Conservation (phyloP, 345 rosid genomes). For the Lepidium africanum region DNA sequence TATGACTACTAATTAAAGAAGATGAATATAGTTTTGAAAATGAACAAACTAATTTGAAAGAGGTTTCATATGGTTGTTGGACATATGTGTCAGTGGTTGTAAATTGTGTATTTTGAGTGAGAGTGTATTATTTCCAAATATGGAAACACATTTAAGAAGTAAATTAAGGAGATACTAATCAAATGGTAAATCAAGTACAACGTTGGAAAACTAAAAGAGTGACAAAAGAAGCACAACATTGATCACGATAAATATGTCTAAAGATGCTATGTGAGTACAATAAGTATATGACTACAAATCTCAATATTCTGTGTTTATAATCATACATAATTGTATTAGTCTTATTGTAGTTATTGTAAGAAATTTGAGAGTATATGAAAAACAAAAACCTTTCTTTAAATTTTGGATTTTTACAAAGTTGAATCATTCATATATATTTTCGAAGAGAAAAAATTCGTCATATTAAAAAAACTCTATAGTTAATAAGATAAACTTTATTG, state of each 20-base stretch:
- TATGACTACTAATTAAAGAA: too few relatives aligned
- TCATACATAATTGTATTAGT: neutral
- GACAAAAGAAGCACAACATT: too few relatives aligned
- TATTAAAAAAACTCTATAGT: neutral
- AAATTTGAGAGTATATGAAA: too few relatives aligned
- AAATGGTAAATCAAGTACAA: neutral
- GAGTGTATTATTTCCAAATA: too few relatives aligned
- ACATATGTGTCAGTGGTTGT: neutral
- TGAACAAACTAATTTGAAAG: neutral
- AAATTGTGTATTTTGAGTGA: neutral
- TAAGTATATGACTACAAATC: too few relatives aligned
- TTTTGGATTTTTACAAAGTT: neutral
- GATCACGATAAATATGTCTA: neutral
- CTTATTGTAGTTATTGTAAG: neutral
- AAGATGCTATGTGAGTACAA: too few relatives aligned
- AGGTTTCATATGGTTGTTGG: neutral
- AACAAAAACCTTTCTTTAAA: too few relatives aligned
- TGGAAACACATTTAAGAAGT: neutral
- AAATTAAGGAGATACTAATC: neutral
- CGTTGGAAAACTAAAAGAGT: neutral
- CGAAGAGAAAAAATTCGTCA: neutral
- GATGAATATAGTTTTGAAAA: too few relatives aligned
- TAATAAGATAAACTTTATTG: neutral
- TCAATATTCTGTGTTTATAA: neutral
- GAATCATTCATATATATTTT: neutral